Conservation (phyloP, 352 stramenopile species). For the Phytophthora macrochlamydospora region DNA sequence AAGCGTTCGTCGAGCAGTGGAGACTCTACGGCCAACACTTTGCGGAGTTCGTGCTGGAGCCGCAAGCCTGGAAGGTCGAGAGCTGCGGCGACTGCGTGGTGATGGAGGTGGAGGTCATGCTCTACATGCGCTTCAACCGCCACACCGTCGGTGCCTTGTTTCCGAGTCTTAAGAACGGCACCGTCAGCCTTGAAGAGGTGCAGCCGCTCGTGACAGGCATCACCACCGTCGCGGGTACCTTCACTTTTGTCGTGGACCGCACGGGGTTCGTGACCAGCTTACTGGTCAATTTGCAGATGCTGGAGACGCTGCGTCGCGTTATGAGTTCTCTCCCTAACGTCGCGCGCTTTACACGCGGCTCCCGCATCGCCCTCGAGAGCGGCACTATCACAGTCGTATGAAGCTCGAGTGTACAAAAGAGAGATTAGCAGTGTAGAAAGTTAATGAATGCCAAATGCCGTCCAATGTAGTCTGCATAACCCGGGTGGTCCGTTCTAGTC, state of each 20-base stretch:
- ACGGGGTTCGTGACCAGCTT: constrained; percentile 29
- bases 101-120: constrained; percentile 32
- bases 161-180: constrained; percentile 30
- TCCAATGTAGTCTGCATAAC: no score
- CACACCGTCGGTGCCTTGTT: constrained; percentile 32
- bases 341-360: constrained; percentile 21
- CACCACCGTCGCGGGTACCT: constrained; percentile 23
- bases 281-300: constrained; percentile 30
- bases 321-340: constrained; percentile 29
- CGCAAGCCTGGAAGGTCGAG: constrained; percentile 28
- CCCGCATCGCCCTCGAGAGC: constrained; percentile 24
- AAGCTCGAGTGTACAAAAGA: not conserved
- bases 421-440: no score
- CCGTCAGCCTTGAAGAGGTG: constrained; percentile 13
- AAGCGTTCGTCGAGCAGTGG: constrained; percentile 40
- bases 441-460: no score
- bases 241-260: constrained; percentile 34
- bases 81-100: constrained; percentile 24
- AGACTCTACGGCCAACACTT: constrained; percentile 32
- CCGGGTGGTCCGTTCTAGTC: no score
- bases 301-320: constrained; percentile 37
- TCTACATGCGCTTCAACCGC: constrained; percentile 38
- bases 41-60: constrained; percentile 24
- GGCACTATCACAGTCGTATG: constrained; percentile 31
- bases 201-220: constrained; percentile 25